Evolutionary conservation across 306 rosid genomes (phyloP).

Genomic region (Malus sieversii): DNA sequence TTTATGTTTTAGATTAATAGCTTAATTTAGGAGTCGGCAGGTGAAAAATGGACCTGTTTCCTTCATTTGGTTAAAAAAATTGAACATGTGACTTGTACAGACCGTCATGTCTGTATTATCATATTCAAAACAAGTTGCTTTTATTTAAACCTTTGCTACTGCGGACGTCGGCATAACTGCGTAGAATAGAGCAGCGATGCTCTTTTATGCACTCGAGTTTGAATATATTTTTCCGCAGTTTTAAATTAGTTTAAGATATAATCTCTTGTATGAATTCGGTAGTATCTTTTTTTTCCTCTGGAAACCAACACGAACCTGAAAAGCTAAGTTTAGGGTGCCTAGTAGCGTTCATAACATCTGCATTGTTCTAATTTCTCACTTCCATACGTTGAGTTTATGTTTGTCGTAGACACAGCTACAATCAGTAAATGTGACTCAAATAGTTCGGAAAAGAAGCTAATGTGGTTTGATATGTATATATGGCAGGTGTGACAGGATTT

Average conservation of each 20-base stretch:
- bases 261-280: no score
- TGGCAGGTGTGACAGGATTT: slow-evolving; percentile 82
- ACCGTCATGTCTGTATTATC: not conserved
- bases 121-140: slow-evolving; percentile 6
- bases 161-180: not conserved
- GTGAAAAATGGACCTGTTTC: not conserved
- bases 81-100: not conserved
- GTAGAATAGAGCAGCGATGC: not conserved
- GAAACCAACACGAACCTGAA: no score
- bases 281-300: no score
- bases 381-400: not conserved
- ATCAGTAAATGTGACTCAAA: not conserved
- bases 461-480: not conserved
- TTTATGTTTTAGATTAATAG: not conserved
- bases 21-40: slow-evolving; percentile 4
- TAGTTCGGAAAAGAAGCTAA: not conserved
- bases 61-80: not conserved
- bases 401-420: not conserved
- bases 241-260: not conserved
- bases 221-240: no score
- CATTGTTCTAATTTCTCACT: not conserved
- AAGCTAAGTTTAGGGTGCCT: no score
- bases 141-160: not conserved
- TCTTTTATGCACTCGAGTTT: not conserved
- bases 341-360: not conserved